Evolutionary conservation across 805 yeast genomes (phyloP), one percentile per base, ranked within the genome.

Genomic region (Yamadazyma sp.): DNA sequence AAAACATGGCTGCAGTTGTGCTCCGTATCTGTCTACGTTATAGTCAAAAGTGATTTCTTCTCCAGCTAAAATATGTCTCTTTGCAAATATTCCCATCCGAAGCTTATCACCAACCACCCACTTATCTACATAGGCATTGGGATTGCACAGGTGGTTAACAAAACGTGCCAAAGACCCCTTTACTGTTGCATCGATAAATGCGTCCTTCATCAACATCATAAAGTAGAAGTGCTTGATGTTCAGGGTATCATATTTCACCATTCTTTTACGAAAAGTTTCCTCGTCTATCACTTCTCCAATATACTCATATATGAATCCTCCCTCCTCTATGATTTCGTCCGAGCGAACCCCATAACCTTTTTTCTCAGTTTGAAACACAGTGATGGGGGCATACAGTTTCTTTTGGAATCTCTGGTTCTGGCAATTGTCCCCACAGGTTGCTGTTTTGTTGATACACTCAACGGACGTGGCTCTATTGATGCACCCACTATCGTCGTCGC

Each of bases 1-100:
- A 61, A 84, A 85, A 63, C 99, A 91, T 21, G 85, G 84, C 64
- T 93, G 98, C 10, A 95, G 88, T 41, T 81, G 82, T 2, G 97
- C 95, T 20, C 99, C 99, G 58, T 90, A 91, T 46, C 98, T 71
- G 61, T 91, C 99, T 22, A 93, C 98, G 53, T 91, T 91, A 60
- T 91, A 91, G 55, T 84, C 90, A 59, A 84, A 84, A 1, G 97
- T 87, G 48, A 91, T 78, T 57, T 91, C 99, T 60, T 93, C 98
- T 38, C 96, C 96, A 42, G 60, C 59, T 6, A 47, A 30, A 36
- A 91, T 87, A 18, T 70, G 61, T 46, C 95, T 70, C 49, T 84
- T 84, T 35, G 97, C 86, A 57, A 91, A 93, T 16, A 91, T 84
- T 19, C 98, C 99, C 98, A 93, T 93, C 47, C 88, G 74, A 40